phyloP scores from a whole-genome alignment of 345 rosid genomes.

The Euphorbia pulcherrima region DNA sequence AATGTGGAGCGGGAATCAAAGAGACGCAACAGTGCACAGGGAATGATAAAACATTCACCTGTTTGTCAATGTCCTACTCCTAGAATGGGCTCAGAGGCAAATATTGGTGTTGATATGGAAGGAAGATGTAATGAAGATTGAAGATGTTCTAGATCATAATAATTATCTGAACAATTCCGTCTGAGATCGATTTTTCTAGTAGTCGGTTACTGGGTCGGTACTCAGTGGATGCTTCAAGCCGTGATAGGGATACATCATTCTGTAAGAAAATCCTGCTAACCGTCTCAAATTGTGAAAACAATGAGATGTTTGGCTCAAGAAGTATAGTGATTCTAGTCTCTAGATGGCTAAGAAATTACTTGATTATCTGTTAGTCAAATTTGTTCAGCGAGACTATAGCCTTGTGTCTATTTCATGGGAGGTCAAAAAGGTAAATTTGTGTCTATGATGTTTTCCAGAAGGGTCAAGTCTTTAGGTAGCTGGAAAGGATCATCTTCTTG shows the following conservation, averaged over 20 bases:
- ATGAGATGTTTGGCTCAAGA: neutral
- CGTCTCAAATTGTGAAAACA: neutral
- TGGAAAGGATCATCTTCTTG: neutral
- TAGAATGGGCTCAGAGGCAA: constrained; percentile 54
- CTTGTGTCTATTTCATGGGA: no score
- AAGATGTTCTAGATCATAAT: constrained; percentile 55
- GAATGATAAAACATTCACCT: constrained; percentile 46
- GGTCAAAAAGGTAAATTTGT: no score
- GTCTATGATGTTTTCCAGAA: no score
- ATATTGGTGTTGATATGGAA: constrained; percentile 59
- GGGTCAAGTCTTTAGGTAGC: no score
- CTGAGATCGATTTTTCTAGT: no score
- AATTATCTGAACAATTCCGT: constrained; percentile 18
- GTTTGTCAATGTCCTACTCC: constrained; percentile 51
- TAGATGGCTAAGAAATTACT: neutral
- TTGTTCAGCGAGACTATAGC: no score
- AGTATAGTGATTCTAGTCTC: neutral
- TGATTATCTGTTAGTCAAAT: neutral
- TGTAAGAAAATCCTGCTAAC: neutral
- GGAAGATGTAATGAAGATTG: constrained; percentile 71
- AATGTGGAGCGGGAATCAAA: constrained; percentile 85
- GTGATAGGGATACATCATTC: neutral
- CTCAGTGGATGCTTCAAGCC: neutral
- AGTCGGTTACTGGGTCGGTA: no score
- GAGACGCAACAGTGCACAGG: constrained; percentile 51